These are phyloP conservation scores for Dendrostoma leiphaemia DNA, from an alignment of 2,329 filamentous ascomycete genomes.

Conservation along the genomic window DNA sequence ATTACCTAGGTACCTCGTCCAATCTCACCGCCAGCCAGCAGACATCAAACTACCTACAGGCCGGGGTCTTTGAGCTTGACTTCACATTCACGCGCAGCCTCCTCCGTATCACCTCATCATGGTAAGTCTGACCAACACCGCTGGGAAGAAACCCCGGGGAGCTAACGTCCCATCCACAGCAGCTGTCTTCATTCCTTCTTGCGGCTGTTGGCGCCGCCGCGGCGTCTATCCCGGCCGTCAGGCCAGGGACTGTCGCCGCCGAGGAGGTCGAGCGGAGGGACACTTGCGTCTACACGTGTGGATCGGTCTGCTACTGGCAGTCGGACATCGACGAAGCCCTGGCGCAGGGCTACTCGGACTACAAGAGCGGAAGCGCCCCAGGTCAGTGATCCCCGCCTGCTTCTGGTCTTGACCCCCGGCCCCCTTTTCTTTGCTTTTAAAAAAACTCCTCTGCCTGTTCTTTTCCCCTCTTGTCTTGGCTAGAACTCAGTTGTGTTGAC, in stretches of 20 bases:
- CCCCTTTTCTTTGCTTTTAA: too few relatives aligned
- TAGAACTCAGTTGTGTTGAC: too few relatives aligned
- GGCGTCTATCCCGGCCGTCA: background rate
- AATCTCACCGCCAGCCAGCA: background rate
- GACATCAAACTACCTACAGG: too few relatives aligned
- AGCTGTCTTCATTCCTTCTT: conserved; percentile 7
- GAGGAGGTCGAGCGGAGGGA: conserved; percentile 20
- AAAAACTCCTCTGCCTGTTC: too few relatives aligned
- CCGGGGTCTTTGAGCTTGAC: too few relatives aligned
- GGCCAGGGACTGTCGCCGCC: background rate
- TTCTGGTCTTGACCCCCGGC: too few relatives aligned
- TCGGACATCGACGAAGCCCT: conserved; percentile 32
- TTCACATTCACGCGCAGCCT: too few relatives aligned
- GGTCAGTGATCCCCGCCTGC: too few relatives aligned
- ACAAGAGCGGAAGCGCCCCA: conserved; percentile 24
- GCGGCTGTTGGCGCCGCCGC: conserved; percentile 6
- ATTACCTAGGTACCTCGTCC: too few relatives aligned
- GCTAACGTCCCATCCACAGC: background rate
- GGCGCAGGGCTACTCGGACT: conserved; percentile 31
- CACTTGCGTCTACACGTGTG: conserved; percentile 35
- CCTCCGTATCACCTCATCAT: background rate
- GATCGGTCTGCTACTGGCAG: conserved; percentile 35
- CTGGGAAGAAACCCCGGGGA: too few relatives aligned
- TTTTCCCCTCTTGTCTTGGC: too few relatives aligned
- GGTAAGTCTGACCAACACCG: background rate